Conservation (phyloP, 2,329 filamentous ascomycete genomes). For the Pestalotiopsis sp. region DNA sequence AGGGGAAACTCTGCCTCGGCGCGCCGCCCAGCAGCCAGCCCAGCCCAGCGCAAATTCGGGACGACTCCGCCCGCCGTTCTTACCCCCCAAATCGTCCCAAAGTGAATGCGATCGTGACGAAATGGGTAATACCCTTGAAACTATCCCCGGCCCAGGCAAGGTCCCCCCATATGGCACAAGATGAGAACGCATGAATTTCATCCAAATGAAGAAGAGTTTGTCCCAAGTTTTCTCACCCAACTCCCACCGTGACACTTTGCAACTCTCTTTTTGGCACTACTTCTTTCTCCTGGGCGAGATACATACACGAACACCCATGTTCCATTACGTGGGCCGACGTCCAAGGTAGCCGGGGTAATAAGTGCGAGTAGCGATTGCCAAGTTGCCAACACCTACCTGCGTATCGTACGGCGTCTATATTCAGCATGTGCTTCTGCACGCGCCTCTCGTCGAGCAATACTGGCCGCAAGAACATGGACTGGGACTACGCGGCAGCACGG, state of each 20-base stretch:
- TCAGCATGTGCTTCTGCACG: background rate
- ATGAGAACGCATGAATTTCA: constrained; percentile 8
- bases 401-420: background rate
- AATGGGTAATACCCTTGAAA: constrained; percentile 5
- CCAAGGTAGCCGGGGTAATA: background rate
- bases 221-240: background rate
- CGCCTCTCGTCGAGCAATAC: background rate
- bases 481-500: background rate
- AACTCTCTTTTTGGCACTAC: too few relatives aligned
- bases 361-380: background rate
- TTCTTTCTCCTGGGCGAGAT: background rate
- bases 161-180: background rate
- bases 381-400: background rate
- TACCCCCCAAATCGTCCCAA: background rate
- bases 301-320: background rate
- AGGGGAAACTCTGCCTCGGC: too few relatives aligned
- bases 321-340: constrained; percentile 7
- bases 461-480: background rate
- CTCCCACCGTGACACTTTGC: background rate
- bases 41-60: background rate
- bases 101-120: background rate
- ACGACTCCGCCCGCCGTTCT: background rate
- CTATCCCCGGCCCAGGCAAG: background rate
- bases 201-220: constrained; percentile 8
- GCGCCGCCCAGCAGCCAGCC: background rate